A percentile compares a stretch with the other conserved stretches of the same genome.
phyloP scores from a whole-genome alignment of 257 asterid genomes.

The Fraxinus quadrangulata region DNA sequence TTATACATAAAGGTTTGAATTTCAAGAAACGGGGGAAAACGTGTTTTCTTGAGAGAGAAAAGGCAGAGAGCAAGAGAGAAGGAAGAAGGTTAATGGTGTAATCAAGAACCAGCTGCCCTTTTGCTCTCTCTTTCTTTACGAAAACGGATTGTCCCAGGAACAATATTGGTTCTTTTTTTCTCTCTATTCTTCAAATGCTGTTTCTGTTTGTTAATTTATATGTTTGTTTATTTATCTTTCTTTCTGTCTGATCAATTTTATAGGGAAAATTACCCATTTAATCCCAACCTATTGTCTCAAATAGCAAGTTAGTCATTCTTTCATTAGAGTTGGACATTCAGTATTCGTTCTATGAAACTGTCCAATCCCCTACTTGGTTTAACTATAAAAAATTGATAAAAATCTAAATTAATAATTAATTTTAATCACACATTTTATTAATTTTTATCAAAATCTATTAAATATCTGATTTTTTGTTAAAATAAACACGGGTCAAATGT shows the following conservation, averaged over 20 bases:
- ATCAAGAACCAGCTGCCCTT: constrained; percentile 50
- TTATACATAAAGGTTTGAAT: constrained; percentile 29
- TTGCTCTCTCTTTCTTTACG: constrained; percentile 27
- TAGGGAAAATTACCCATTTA: not conserved
- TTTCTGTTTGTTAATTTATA: constrained; percentile 4
- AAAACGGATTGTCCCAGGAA: constrained; percentile 46
- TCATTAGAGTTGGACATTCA: too few relatives aligned
- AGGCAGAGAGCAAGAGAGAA: constrained; percentile 26
- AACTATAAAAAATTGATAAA: too few relatives aligned
- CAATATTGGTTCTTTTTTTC: not conserved
- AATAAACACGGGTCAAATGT: too few relatives aligned
- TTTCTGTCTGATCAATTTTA: not conserved
- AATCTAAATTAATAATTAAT: too few relatives aligned
- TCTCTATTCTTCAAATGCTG: constrained; percentile 11
- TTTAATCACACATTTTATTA: too few relatives aligned
- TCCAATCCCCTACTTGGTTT: too few relatives aligned
- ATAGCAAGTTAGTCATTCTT: not conserved
- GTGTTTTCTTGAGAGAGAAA: constrained; percentile 22
- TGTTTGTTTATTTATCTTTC: not conserved
- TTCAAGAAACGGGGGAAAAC: constrained; percentile 34
- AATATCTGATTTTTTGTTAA: too few relatives aligned
- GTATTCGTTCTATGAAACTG: too few relatives aligned
- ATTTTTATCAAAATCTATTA: too few relatives aligned
- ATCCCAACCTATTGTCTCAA: not conserved
- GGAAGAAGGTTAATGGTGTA: constrained; percentile 27